phyloP scores from a whole-genome alignment of 306 rosid genomes.

The Alnus glutinosa region DNA sequence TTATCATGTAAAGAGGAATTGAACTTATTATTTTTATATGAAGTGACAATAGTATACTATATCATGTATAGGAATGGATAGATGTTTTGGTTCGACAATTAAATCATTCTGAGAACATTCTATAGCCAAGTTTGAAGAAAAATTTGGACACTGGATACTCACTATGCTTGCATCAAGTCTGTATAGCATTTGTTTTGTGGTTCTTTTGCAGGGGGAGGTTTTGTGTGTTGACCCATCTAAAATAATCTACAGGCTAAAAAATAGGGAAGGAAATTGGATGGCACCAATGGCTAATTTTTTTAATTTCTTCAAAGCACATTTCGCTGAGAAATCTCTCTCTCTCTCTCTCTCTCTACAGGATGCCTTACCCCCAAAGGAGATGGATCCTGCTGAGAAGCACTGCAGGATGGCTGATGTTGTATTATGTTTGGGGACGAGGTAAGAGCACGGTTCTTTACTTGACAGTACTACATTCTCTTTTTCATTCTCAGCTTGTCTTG shows the following conservation, averaged over 20 bases:
- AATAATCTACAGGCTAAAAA: not conserved
- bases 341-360: constrained; percentile 50
- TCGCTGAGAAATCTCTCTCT: constrained; percentile 5
- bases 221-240: not conserved
- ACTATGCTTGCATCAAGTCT: no score
- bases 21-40: no score
- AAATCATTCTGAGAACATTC: no score
- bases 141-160: no score
- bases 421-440: constrained; percentile 98
- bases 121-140: no score
- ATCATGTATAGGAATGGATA: no score
- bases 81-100: no score
- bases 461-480: not conserved
- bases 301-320: not conserved
- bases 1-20: no score
- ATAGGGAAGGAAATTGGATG: not conserved
- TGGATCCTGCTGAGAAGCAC: constrained; percentile 95
- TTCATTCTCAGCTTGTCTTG: not conserved
- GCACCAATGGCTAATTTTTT: not conserved
- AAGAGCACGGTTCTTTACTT: constrained; percentile 27
- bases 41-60: no score
- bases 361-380: constrained; percentile 93
- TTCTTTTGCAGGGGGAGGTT: no score
- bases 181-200: no score
- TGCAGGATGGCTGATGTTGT: constrained; percentile 94